Base-by-base conservation (phyloP, 1,139 yeast species). In the Lodderomyces margitis region DNA sequence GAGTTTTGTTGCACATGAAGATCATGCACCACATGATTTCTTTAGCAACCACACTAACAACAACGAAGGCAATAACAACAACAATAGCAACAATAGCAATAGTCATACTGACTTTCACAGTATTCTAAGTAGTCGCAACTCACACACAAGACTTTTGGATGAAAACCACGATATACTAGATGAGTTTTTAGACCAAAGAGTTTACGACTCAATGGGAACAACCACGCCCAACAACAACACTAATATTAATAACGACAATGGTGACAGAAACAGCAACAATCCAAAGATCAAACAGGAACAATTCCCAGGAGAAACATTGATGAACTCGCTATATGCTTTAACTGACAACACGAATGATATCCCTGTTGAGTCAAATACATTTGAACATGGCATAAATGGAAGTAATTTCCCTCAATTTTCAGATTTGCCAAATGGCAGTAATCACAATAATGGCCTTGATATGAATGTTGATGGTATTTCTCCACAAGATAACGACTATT, bases 131-230 rank as follows among this genome's bases (percentile, higher is more conserved):
- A 28, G 32, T 28, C 32, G 16, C 32, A 28, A 28, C 19, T 28
- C 32, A 14, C 32, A 32, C 9, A 32, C 23, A 8, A 36, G 24
- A 6, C 37, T 35, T 14, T 33, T 40, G 2, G 39, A 37, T 25
- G 46, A 65, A 21, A 70, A 66, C 40, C 72, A 67, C 36, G 75
- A 71, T 46, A 67, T 71, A 31, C 56, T 79, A 40, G 81, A 77
- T 50, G 84, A 79, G 56, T 78, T 79, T 50, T 62, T 79, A 41
- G 84, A 79, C 55, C 78, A 75, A 51, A 61, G 83, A 42, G 74
- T 78, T 2, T 78, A 75, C 48, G 81, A 75, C 23, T 59, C 66
- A 15, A 48, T 64, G 38, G 62, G 62, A 9, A 52, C 56, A 16
- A 59, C 54, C 41, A 57, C 65, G 3, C 66, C 66, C 45, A 38